Percentiles rank a stretch among this genome's conserved stretches.
Conservation (phyloP, 441 rosid species). For the Flueggea neowawraea region DNA sequence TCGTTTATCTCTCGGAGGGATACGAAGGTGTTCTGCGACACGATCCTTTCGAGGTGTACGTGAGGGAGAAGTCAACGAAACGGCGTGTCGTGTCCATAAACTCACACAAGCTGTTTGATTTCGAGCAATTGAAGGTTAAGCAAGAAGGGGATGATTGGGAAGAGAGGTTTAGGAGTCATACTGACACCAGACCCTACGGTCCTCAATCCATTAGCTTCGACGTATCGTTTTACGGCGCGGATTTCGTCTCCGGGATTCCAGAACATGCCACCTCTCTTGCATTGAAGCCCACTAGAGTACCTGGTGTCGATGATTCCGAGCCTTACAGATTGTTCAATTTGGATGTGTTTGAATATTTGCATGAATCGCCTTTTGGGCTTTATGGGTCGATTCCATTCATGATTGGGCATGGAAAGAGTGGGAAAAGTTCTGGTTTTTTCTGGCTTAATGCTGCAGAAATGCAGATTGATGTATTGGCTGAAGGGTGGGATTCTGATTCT, state of each 20-base stretch:
- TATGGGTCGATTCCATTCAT: conserved; percentile 94
- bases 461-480: conserved; percentile 96
- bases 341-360: conserved; percentile 87
- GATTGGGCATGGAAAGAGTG: conserved; percentile 81
- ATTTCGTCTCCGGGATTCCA: conserved; percentile 88
- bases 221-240: conserved; percentile 82
- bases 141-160: conserved; percentile 79
- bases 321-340: conserved; percentile 89
- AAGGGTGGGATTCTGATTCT: conserved; percentile 88
- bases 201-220: conserved; percentile 95
- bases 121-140: conserved; percentile 76
- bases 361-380: conserved; percentile 92
- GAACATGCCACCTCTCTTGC: conserved; percentile 93
- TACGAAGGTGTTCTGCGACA: conserved; percentile 86
- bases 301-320: conserved; percentile 83
- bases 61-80: conserved; percentile 53
- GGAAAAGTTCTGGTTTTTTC: conserved; percentile 80
- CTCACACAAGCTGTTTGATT: conserved; percentile 83
- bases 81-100: conserved; percentile 64
- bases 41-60: conserved; percentile 81
- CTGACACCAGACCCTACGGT: conserved; percentile 83
- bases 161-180: conserved; percentile 78
- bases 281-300: conserved; percentile 86
- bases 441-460: conserved; percentile 99
- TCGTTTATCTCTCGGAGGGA: conserved; percentile 57